These are phyloP conservation scores for Solanum neorickii DNA, from an alignment of 257 asterid genomes.

Conservation along the genomic window DNA sequence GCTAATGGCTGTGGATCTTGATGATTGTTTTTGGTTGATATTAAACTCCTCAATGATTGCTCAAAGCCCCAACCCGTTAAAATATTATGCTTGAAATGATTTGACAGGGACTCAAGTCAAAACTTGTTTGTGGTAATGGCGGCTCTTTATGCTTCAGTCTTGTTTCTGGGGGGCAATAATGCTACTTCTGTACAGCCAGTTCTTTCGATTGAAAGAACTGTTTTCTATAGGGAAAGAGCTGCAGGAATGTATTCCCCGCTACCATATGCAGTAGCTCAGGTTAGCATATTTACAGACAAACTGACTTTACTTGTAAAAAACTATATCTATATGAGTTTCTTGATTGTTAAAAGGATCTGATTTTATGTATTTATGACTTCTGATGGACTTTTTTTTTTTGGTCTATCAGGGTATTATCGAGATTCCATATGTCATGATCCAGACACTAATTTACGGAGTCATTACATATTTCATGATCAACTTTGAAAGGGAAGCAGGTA, in stretches of 20 bases:
- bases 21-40: not conserved
- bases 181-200: conserved; percentile 82
- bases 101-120: conserved; percentile 61
- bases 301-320: not conserved
- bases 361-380: not conserved
- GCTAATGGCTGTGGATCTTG: not conserved
- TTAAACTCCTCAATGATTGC: not conserved
- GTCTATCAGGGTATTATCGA: conserved; percentile 66
- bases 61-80: not conserved
- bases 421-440: conserved; percentile 61
- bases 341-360: not conserved
- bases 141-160: conserved; percentile 53
- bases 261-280: conserved; percentile 83
- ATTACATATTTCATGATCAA: conserved; percentile 78
- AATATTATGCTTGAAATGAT: not conserved
- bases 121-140: conserved; percentile 60
- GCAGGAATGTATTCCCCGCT: conserved; percentile 80
- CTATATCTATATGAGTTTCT: not conserved
- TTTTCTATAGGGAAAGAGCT: conserved; percentile 83
- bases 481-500: conserved; percentile 68
- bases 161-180: conserved; percentile 80
- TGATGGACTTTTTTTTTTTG: not conserved
- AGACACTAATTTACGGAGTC: conserved; percentile 48
- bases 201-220: conserved; percentile 68
- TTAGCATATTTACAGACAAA: conserved; percentile 4